phyloP scores from a whole-genome alignment of 1,284 basidiomycete species.

The Leccinum huronense region DNA sequence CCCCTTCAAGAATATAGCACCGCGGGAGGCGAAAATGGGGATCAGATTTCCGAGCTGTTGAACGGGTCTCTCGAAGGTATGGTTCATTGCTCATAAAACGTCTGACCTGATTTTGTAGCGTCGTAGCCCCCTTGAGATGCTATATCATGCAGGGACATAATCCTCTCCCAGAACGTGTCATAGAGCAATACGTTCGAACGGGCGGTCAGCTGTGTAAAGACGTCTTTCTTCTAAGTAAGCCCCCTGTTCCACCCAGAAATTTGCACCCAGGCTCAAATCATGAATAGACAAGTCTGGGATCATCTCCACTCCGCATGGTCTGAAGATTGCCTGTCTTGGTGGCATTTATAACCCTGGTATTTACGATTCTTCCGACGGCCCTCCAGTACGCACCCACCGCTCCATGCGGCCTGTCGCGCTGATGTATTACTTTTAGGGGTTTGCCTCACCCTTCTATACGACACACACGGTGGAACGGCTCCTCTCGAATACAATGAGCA shows the following conservation, averaged over 20 bases:
- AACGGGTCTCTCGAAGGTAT: conserved; percentile 65
- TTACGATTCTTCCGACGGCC: conserved; percentile 55
- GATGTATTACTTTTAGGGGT: conserved; percentile 47
- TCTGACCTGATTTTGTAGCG: conserved; percentile 14
- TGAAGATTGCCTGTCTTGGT: conserved; percentile 84
- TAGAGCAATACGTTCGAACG: conserved; percentile 70
- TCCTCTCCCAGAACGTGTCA: conserved; percentile 68
- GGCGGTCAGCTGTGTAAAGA: conserved; percentile 80
- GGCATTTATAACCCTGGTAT: conserved; percentile 69
- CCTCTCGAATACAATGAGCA: conserved; percentile 62
- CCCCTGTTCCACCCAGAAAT: conserved; percentile 11
- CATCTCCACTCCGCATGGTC: conserved; percentile 78
- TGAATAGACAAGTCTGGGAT: conserved; percentile 76
- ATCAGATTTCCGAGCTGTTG: conserved; percentile 60
- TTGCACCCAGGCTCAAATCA: conserved; percentile 4
- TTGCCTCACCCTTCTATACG: conserved; percentile 70
- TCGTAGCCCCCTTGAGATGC: conserved; percentile 79
- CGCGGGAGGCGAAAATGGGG: conserved; percentile 39
- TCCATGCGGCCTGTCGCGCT: conserved; percentile 3
- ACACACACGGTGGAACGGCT: conserved; percentile 70
- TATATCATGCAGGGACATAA: conserved; percentile 89
- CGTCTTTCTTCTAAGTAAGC: conserved; percentile 80
- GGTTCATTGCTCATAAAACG: conserved; percentile 12
- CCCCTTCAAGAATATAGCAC: conserved; percentile 44
- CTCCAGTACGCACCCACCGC: conserved; percentile 48